Conservation (phyloP, 2,329 filamentous ascomycete species). For the Ceratocystis lukuohia region DNA sequence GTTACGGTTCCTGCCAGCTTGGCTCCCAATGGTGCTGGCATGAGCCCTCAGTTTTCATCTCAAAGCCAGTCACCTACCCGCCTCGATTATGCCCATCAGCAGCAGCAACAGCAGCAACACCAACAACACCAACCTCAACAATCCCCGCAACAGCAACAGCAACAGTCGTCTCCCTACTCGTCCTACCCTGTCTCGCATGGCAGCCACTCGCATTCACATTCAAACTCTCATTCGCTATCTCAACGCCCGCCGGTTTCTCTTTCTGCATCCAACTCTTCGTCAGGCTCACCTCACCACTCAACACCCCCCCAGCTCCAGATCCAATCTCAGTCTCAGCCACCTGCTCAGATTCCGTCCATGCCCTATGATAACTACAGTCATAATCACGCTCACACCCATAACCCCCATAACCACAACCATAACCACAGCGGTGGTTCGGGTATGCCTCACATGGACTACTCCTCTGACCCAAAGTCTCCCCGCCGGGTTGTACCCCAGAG, state of each 20-base stretch:
- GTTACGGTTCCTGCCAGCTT: constrained; percentile 73
- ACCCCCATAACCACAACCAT: neutral
- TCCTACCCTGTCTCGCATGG: constrained; percentile 8
- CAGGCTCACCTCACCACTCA: constrained; percentile 17
- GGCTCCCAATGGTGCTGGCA: constrained; percentile 64
- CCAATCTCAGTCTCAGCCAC: constrained; percentile 16
- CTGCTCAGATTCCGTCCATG: constrained; percentile 18
- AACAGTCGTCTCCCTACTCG: constrained; percentile 5
- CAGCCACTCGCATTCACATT: constrained; percentile 27
- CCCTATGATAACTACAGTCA: constrained; percentile 51
- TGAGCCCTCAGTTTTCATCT: constrained; percentile 46
- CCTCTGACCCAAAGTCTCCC: constrained; percentile 42
- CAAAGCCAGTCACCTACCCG: constrained; percentile 69
- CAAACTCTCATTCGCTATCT: constrained; percentile 20
- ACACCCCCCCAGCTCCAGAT: constrained; percentile 16
- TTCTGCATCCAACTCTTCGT: constrained; percentile 40
- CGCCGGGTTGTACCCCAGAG: constrained; percentile 38
- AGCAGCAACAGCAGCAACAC: constrained; percentile 18
- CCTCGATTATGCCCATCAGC: constrained; percentile 41
- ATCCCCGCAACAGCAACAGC: constrained; percentile 4
- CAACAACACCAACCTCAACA: constrained; percentile 17
- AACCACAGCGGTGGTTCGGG: constrained; percentile 3
- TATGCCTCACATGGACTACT: constrained; percentile 50
- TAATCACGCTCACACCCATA: neutral
- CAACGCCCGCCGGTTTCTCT: constrained; percentile 61